Evolutionary conservation across 305 asterid genomes (phyloP), one percentile per base, ranked within the genome.

Genomic region (Rubia tinctorum): DNA sequence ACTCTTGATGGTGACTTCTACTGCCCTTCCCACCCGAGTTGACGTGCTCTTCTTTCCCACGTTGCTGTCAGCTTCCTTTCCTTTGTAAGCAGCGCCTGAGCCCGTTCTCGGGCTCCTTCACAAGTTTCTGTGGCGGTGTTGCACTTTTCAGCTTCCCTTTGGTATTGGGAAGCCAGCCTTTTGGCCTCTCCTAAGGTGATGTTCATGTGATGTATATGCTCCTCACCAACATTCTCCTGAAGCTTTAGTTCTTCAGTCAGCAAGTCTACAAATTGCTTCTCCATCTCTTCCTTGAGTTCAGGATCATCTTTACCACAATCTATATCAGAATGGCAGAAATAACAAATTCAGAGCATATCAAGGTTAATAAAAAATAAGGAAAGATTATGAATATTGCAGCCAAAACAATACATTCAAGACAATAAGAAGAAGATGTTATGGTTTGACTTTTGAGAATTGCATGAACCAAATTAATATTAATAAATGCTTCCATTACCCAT

Each of bases 301-400:
- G 96, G 98, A 68, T 93, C 92, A 76, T 91, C 97, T 80, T 89
- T 91, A 18, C 98, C 98, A 23, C 98, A 93, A 79, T 91, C 98
- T 91, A 75, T 53, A 77, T 8, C 30, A 67, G 40, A 44, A 75
- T 53, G 77, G 9, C 30, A 67, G 40, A 44, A n/a, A 7, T 30
- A 59, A 1, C 62, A 27, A 1, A 40, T 7, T 22, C 12, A 70
- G 51, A 45, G 45, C 40, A 23, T 58, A 45, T 58, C 39, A 60
- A 75, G 27, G 59, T 7, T n/a, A n/a, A n/a, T n/a, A n/a, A n/a
- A n/a, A n/a, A n/a, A n/a, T n/a, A n/a, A n/a, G n/a, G n/a, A n/a
- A n/a, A n/a, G n/a, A n/a, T n/a, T n/a, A n/a, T n/a, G n/a, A n/a
- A n/a, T n/a, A n/a, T n/a, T n/a, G n/a, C n/a, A n/a, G n/a, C n/a